A percentile compares a stretch with the other conserved stretches of the same genome.
phyloP scores from a whole-genome alignment of 192 early-diverging fungal genomes.

The Funneliformis mosseae region DNA sequence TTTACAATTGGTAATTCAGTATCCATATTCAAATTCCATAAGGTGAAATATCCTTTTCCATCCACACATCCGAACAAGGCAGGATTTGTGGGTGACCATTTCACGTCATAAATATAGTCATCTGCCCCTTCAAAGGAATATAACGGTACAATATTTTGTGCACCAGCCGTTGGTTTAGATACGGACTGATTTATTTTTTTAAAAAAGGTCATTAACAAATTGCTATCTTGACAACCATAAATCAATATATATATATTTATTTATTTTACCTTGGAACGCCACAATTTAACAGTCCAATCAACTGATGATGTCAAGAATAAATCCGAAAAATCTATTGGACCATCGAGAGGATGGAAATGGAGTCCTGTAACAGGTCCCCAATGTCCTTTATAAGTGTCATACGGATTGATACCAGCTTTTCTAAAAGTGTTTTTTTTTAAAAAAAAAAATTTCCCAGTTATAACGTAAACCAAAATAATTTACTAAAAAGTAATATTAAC shows the following conservation, averaged over 20 bases:
- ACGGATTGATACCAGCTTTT: constrained; percentile 92
- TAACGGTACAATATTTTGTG: constrained; percentile 60
- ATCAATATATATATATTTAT: not conserved
- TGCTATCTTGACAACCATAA: not conserved
- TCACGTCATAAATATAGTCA: constrained; percentile 97
- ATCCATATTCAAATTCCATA: constrained; percentile 94
- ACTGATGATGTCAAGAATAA: constrained; percentile 90
- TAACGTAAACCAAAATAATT: not conserved
- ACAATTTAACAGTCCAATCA: constrained; percentile 98
- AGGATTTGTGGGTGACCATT: constrained; percentile 96
- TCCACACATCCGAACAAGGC: constrained; percentile 92
- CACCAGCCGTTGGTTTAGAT: constrained; percentile 50
- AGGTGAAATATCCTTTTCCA: constrained; percentile 82
- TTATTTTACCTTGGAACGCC: constrained; percentile 68
- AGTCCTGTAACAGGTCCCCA: constrained; percentile 85
- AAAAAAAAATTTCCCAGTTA: not conserved
- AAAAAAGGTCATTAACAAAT: not conserved
- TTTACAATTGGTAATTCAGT: constrained; percentile 73
- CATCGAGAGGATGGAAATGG: constrained; percentile 85
- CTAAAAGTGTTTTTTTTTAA: constrained; percentile 41
- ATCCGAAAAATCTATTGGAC: constrained; percentile 87
- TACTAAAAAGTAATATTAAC: not conserved
- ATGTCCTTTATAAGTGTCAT: constrained; percentile 88
- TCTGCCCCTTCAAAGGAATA: constrained; percentile 90
- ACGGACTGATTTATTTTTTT: constrained; percentile 38